Base-by-base conservation (phyloP, 2,329 filamentous ascomycete species). In the Cordyceps cicadae region DNA sequence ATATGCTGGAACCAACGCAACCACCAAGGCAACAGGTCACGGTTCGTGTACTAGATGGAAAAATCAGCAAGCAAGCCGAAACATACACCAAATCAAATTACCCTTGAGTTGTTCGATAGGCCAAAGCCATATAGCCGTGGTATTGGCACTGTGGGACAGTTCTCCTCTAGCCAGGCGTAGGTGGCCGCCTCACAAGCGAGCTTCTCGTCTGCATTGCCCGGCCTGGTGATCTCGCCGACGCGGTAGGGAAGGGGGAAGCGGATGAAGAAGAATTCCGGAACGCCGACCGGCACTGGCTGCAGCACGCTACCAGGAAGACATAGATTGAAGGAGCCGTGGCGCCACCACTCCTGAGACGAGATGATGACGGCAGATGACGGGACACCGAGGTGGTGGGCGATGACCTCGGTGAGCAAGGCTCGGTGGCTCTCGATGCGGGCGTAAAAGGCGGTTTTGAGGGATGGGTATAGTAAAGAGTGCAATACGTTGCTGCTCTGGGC, bases 181-280 rank as follows among this genome's bases (percentile, higher is more conserved):
- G 73, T 73, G 2, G 69, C 75, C 9, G 70, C 73, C 66, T 77
- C 75, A 62, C 67, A 67, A 19, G 68, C 63, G 3, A 77, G 34
- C 66, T 78, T 77, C 64, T 78, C 75, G 45, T 78, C 72, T 14
- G 69, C 68, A 53, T 72, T 76, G 11, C 74, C 75, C 9, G 64
- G 64, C 15, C 72, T 11, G 15, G 49, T 60, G 14, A 56, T 59
- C 59, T 78, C 76, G 12, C 75, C 76, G 8, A 75, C 64, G 52
- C 72, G 72, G 63, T 71, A 71, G 39, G 70, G 71, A 62, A 74
- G 62, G 55, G 73, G 68, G 57, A 71, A 69, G 24, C 70, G 67
- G 49, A 72, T 64, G 11, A 69, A 60, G 26, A 15, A 54, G 58
- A 29, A 11, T 19, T 45, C 43, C 8, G 58, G 58, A 5, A 49